phyloP scores from a whole-genome alignment of 805 yeast genomes.

The Spathaspora arborariae region DNA sequence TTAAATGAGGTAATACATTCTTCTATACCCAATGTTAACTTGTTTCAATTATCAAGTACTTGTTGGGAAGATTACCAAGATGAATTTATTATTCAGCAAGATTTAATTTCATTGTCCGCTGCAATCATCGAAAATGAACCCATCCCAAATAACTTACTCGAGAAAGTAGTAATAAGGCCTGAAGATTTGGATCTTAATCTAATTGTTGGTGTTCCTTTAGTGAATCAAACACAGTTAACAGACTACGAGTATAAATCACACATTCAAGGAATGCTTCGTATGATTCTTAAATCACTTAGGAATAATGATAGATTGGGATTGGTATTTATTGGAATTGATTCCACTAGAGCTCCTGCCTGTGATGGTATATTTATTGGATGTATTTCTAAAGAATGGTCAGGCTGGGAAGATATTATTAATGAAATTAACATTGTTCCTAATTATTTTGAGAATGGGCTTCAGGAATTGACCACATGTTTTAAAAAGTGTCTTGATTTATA shows the following conservation, averaged over 20 bases:
- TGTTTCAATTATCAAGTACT: slow-evolving; percentile 48
- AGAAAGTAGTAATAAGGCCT: slow-evolving; percentile 38
- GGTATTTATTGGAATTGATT: slow-evolving; percentile 45
- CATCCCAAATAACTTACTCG: slow-evolving; percentile 36
- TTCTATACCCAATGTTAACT: slow-evolving; percentile 19
- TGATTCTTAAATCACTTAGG: slow-evolving; percentile 24
- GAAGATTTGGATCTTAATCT: slow-evolving; percentile 37
- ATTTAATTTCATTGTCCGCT: slow-evolving; percentile 34
- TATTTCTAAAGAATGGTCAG: slow-evolving; percentile 42
- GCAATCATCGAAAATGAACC: slow-evolving; percentile 35
- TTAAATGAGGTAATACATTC: slow-evolving; percentile 15
- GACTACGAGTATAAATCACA: slow-evolving; percentile 23
- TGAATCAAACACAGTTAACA: slow-evolving; percentile 17
- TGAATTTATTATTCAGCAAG: slow-evolving; percentile 32
- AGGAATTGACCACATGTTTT: slow-evolving; percentile 21
- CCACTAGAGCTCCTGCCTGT: slow-evolving; percentile 30
- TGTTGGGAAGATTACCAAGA: slow-evolving; percentile 43
- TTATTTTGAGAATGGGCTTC: slow-evolving; percentile 12
- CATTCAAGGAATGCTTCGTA: slow-evolving; percentile 21
- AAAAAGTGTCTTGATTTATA: slow-evolving; percentile 25
- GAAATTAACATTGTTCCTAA: slow-evolving; percentile 24
- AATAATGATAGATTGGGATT: slow-evolving; percentile 44
- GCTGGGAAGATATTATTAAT: slow-evolving; percentile 44
- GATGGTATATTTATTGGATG: slow-evolving; percentile 47
- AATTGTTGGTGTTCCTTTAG: slow-evolving; percentile 40